These are phyloP conservation scores for Dipodascopsis tothii DNA, from an alignment of 805 yeast species.

Conservation along the genomic window DNA sequence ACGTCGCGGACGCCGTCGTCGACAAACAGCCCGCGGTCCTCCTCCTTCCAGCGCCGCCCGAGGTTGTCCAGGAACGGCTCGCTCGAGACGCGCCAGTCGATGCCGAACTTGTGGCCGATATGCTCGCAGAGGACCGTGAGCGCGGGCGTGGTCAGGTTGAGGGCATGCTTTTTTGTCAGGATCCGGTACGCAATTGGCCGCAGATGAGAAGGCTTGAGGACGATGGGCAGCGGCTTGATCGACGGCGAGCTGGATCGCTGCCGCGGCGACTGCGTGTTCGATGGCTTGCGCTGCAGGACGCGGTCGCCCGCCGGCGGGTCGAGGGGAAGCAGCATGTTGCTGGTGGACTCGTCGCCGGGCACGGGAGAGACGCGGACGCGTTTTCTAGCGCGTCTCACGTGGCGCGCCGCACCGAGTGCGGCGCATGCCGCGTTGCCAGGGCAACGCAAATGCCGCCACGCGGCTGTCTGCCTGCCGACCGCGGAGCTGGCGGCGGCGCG, in stretches of 20 bases:
- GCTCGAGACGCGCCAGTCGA: conserved; percentile 72
- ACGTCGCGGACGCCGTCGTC: conserved; percentile 44
- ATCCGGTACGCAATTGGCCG: conserved; percentile 89
- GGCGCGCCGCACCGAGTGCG: too few relatives aligned
- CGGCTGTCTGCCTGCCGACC: too few relatives aligned
- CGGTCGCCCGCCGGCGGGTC: too few relatives aligned
- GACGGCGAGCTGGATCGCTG: conserved; percentile 11
- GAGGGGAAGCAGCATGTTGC: too few relatives aligned
- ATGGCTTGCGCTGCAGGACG: too few relatives aligned
- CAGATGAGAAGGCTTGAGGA: conserved; percentile 69
- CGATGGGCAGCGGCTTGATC: conserved; percentile 50
- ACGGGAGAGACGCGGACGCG: too few relatives aligned
- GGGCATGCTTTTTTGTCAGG: conserved; percentile 83
- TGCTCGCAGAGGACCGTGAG: conserved; percentile 63
- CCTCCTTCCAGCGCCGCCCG: conserved; percentile 79
- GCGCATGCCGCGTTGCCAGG: too few relatives aligned
- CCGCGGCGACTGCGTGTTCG: too few relatives aligned
- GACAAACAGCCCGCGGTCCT: conserved; percentile 77
- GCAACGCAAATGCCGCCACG: too few relatives aligned
- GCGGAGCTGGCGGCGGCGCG: too few relatives aligned
- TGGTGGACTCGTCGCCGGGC: too few relatives aligned
- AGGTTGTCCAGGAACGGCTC: conserved; percentile 65
- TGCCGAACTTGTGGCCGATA: conserved; percentile 70
- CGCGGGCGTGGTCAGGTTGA: conserved; percentile 83
- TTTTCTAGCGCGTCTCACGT: too few relatives aligned